Evolutionary conservation across 441 rosid genomes (phyloP), one percentile per base, ranked within the genome.

Genomic region (Pelargonium citronellum): DNA sequence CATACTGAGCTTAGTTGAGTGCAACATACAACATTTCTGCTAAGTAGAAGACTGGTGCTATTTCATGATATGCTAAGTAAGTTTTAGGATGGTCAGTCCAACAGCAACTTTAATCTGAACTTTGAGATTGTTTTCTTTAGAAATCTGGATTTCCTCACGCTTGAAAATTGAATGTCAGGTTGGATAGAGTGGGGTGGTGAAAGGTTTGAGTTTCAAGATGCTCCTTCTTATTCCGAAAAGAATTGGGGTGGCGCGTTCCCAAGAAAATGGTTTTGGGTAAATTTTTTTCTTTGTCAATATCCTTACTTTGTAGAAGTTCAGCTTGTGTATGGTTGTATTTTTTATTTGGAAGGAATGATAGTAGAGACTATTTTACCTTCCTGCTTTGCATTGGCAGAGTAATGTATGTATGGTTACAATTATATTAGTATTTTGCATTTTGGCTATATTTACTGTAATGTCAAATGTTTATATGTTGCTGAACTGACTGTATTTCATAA

Each of bases 151-250:
- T 66, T 17, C 64, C 37, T 73, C 39, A 19, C 46, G 64, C 66
- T 78, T 72, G 67, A 64, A 47, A 62, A 70, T 64, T 72, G 70
- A 37, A 71, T 69, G 69, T 44, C 87, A 94, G 97, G 99, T 69
- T 94, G 99, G 99, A 94, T 94, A 74, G 99, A 94, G 74, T 91
- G 99, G 97, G 99, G 82, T 69, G 96, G 84, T 76, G 90, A 94
- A 81, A 85, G 90, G 82, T 94, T 83, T 75, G 97, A 94, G 78
- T 94, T 91, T 72, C 69, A 83, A 66, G 87, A 94, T 78, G 97
- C 96, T 47, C 99, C 97, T 79, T 94, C 99, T 11, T 94, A 94
- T 73, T 91, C 97, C 7, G 99, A 94, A 74, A 94, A 94, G 87
- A 91, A 91, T 71, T 94, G 99, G 99, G 97, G 99, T 76, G 96